Conservation (phyloP, 768 basidiomycete genomes). For the Stropharia rugosoannulata region DNA sequence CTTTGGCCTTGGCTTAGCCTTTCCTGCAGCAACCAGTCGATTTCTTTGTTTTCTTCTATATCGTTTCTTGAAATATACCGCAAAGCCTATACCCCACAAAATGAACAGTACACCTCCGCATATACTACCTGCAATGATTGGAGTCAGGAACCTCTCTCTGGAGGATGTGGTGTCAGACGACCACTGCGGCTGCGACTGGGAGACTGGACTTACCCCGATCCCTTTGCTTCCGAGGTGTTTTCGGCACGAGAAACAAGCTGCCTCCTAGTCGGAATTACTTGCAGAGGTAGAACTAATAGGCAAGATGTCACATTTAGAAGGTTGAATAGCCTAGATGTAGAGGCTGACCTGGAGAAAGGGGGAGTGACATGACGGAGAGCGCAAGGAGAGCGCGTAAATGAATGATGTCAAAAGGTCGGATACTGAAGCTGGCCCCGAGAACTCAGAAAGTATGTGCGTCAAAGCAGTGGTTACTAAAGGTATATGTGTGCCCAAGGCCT, state of each 20-base stretch:
- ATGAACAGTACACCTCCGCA: constrained; percentile 52
- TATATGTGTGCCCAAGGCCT: not conserved
- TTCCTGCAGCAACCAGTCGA: constrained; percentile 41
- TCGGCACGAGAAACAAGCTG: constrained; percentile 20
- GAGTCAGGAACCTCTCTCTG: constrained; percentile 56
- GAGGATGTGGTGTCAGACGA: not conserved
- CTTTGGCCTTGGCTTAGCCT: constrained; percentile 36
- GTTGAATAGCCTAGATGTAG: not conserved
- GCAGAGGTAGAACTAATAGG: constrained; percentile 1
- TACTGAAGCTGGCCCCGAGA: not conserved
- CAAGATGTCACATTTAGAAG: not conserved
- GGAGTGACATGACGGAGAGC: not conserved
- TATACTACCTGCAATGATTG: constrained; percentile 59
- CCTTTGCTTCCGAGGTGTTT: constrained; percentile 37
- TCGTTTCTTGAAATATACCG: constrained; percentile 56
- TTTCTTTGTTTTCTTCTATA: constrained; percentile 47
- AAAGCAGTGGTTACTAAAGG: no score
- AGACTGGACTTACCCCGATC: constrained; percentile 33
- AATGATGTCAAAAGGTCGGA: not conserved
- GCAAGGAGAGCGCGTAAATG: not conserved
- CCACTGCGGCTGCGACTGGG: not conserved
- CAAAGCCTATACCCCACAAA: constrained; percentile 56
- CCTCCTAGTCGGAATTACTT: constrained; percentile 4
- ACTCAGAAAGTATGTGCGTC: no score
- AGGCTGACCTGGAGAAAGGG: not conserved